phyloP scores from a whole-genome alignment of 345 rosid species.

The Raphanus sativus region DNA sequence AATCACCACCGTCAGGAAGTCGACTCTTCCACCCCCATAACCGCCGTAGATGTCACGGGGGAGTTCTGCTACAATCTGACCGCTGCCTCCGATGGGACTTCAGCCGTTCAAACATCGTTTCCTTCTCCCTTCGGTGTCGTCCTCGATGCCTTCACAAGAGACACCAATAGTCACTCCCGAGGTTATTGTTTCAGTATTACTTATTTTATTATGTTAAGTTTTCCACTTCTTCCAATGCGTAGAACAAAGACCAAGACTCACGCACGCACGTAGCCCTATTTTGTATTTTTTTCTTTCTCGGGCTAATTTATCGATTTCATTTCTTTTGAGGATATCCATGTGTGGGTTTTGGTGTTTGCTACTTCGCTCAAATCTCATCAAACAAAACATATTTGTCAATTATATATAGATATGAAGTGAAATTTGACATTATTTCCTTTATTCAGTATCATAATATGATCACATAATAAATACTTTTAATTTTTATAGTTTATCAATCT shows the following conservation, averaged over 20 bases:
- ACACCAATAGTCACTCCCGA: constrained; percentile 64
- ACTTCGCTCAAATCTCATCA: background rate
- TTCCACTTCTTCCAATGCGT: constrained; percentile 34
- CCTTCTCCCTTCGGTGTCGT: constrained; percentile 55
- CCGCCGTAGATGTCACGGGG: constrained; percentile 45
- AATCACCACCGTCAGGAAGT: constrained; percentile 30
- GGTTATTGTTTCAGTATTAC: constrained; percentile 33
- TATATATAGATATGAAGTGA: background rate
- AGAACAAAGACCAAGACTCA: constrained; percentile 40
- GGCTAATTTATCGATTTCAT: background rate
- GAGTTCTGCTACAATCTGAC: constrained; percentile 52
- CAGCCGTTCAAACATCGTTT: constrained; percentile 46
- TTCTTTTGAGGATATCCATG: constrained; percentile 17
- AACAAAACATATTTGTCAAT: background rate
- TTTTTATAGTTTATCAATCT: background rate
- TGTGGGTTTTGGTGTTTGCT: constrained; percentile 14
- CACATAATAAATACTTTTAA: background rate
- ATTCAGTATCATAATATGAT: background rate
- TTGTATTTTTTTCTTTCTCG: background rate
- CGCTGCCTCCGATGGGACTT: constrained; percentile 37
- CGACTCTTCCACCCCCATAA: constrained; percentile 43
- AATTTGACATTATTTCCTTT: background rate
- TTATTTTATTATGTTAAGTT: background rate
- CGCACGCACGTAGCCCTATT: constrained; percentile 17
- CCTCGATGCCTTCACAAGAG: constrained; percentile 60